Conservation (phyloP, 2,329 filamentous ascomycete genomes). For the Xylaria sp. region DNA sequence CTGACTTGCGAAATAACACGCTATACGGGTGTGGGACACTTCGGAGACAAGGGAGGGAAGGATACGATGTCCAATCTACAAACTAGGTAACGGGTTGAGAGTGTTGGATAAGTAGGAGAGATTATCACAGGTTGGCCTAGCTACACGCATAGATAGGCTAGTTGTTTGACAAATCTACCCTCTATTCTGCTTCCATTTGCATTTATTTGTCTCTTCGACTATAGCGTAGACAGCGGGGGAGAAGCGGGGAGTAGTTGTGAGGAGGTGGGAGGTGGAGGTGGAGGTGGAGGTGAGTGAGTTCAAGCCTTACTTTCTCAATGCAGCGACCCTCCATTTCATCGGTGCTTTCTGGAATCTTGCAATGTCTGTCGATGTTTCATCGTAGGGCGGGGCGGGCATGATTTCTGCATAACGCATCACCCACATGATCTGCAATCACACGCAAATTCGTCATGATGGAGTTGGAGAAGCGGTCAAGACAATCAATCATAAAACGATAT, state of each 20-base stretch:
- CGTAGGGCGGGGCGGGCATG: conserved; percentile 29
- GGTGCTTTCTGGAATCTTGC: conserved; percentile 24
- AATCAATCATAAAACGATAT: conserved; percentile 23
- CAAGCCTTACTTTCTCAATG: conserved; percentile 13
- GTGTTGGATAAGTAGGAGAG: conserved; percentile 7
- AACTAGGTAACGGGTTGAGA: conserved; percentile 4
- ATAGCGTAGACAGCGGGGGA: background rate
- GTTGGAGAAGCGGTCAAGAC: conserved; percentile 36
- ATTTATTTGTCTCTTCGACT: conserved; percentile 1
- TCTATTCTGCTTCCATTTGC: background rate
- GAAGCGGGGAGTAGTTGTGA: conserved; percentile 27
- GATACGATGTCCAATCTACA: conserved; percentile 14
- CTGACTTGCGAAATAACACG: background rate
- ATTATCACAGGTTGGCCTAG: background rate
- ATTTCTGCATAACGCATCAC: conserved; percentile 38
- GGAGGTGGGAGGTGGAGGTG: conserved; percentile 8
- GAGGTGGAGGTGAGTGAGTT: conserved; percentile 23
- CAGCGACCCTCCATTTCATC: conserved; percentile 6
- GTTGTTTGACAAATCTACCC: conserved; percentile 11
- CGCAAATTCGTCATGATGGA: conserved; percentile 28
- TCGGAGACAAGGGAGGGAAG: conserved; percentile 18
- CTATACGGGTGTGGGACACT: conserved; percentile 8
- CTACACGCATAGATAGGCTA: background rate
- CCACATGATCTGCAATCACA: conserved; percentile 40
- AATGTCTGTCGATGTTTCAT: conserved; percentile 31